Evolutionary conservation across 208 protist species (phyloP), one percentile per base, ranked within the genome.

Genomic region (Trypanosoma mega): DNA sequence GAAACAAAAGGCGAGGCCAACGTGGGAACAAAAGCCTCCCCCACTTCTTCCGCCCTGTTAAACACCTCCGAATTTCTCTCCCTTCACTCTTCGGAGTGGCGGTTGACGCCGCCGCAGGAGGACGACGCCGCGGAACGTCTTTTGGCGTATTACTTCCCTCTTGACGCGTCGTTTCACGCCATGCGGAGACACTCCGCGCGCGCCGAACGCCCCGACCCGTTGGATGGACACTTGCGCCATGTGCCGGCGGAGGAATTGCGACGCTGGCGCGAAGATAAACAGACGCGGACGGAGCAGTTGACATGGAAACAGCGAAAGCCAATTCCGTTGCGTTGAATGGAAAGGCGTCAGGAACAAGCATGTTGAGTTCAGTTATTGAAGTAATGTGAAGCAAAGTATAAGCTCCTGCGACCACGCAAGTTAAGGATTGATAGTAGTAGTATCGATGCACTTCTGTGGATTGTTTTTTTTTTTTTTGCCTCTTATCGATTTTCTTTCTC

Each of bases 261-360:
- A 41, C 29, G 29, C 6, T 51, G 56, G 44, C 56, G 44, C 9
- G 43, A 51, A 26, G n/a, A 36, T 2, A 62, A 50, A 23, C 44
- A 44, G n/a, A 1, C 7, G n/a, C 8, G 23, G 0, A 3, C 43
- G 0, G 41, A 62, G 20, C 29, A 12, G 37, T 12, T 62, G 14
- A 20, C 44, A 26, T 52, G 56, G 56, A 47, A n/a, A 18, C 12
- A 51, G 20, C 54, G 54, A 6, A 14, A 24, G 21, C 1, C 54
- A n/a, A 24, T 49, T 8, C 47, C 4, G 39, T 8, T n/a, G n/a
- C n/a, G n/a, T n/a, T n/a, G n/a, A n/a, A n/a, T n/a, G n/a, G n/a
- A n/a, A n/a, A n/a, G n/a, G n/a, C n/a, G n/a, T n/a, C n/a, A n/a
- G n/a, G n/a, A n/a, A n/a, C n/a, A n/a, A n/a, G n/a, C n/a, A n/a